phyloP scores from a whole-genome alignment of 2,329 filamentous ascomycete species.

The Arachnopeziza araneosa region DNA sequence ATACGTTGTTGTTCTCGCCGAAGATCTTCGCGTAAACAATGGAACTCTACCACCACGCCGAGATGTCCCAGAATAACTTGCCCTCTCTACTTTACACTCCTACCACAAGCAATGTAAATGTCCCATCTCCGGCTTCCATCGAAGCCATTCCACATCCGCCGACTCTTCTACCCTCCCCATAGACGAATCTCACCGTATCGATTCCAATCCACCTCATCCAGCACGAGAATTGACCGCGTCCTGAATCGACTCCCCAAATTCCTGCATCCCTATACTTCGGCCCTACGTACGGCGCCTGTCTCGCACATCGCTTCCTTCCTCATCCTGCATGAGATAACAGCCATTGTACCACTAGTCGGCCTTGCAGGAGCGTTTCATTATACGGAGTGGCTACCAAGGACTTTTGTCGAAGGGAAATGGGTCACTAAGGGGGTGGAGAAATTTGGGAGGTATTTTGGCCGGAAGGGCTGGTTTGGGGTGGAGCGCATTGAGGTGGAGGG shows the following conservation, averaged over 20 bases:
- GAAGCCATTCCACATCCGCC: background rate
- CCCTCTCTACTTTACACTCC: background rate
- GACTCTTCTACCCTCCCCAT: background rate
- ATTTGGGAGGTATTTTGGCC: slow-evolving; percentile 71
- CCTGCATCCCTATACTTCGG: slow-evolving; percentile 62
- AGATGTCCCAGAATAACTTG: too few relatives aligned
- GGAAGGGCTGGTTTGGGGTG: slow-evolving; percentile 77
- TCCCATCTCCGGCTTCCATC: background rate
- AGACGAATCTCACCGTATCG: background rate
- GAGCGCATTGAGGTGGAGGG: slow-evolving; percentile 24
- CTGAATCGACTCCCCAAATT: slow-evolving; percentile 46
- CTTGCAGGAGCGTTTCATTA: slow-evolving; percentile 78
- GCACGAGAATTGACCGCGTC: slow-evolving; percentile 14
- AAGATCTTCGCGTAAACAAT: background rate
- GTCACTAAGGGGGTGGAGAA: slow-evolving; percentile 47
- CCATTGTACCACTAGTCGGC: slow-evolving; percentile 70
- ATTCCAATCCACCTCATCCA: slow-evolving; percentile 5
- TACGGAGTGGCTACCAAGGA: slow-evolving; percentile 61
- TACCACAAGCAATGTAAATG: background rate
- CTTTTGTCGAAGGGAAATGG: slow-evolving; percentile 7
- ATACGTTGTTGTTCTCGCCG: background rate
- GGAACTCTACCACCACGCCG: too few relatives aligned
- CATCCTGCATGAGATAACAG: slow-evolving; percentile 86
- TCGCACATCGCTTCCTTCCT: slow-evolving; percentile 84
- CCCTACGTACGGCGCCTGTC: slow-evolving; percentile 69